Percentiles rank a stretch among this genome's conserved stretches.
phyloP scores from a whole-genome alignment of 495 filamentous ascomycete genomes.

The Chaetomium tenue region DNA sequence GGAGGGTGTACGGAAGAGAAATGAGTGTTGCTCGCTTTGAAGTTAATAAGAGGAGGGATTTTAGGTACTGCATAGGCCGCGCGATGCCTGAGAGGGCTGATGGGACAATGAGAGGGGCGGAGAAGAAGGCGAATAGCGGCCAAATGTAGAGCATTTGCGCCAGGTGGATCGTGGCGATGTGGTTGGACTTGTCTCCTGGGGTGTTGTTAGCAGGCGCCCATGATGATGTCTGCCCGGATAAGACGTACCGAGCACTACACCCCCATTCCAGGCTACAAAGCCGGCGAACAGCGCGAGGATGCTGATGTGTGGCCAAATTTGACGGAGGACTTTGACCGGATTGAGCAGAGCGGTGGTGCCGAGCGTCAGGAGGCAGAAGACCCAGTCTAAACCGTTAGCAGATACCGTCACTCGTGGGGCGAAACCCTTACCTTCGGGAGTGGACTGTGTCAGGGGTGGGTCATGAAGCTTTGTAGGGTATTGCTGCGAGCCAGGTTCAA shows the following conservation, averaged over 20 bases:
- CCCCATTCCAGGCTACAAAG: conserved; percentile 83
- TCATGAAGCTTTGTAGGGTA: conserved; percentile 52
- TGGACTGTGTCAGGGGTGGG: conserved; percentile 54
- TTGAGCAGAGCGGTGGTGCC: conserved; percentile 55
- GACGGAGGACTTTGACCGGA: conserved; percentile 46
- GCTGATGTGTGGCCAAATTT: conserved; percentile 64
- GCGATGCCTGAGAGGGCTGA: conserved; percentile 35
- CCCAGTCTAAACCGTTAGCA: conserved; percentile 35
- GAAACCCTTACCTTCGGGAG: conserved; percentile 52
- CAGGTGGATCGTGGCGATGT: conserved; percentile 81
- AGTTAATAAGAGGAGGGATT: conserved; percentile 1
- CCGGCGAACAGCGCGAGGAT: conserved; percentile 65
- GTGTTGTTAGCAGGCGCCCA: not conserved
- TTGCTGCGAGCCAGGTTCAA: conserved; percentile 32
- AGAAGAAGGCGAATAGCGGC: conserved; percentile 87
- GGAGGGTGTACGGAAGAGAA: conserved; percentile 29
- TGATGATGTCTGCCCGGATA: not conserved
- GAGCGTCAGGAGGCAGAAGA: conserved; percentile 59
- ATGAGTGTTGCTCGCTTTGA: not conserved
- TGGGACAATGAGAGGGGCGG: conserved; percentile 68
- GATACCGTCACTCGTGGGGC: not conserved
- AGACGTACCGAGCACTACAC: conserved; percentile 78
- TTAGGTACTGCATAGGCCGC: conserved; percentile 11
- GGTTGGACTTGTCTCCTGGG: conserved; percentile 86
- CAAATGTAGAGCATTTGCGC: conserved; percentile 95